A percentile compares a stretch with the other conserved stretches of the same genome.
Evolutionary conservation across 495 filamentous ascomycete species (phyloP).

Genomic region (Diplogelasinospora grovesii): DNA sequence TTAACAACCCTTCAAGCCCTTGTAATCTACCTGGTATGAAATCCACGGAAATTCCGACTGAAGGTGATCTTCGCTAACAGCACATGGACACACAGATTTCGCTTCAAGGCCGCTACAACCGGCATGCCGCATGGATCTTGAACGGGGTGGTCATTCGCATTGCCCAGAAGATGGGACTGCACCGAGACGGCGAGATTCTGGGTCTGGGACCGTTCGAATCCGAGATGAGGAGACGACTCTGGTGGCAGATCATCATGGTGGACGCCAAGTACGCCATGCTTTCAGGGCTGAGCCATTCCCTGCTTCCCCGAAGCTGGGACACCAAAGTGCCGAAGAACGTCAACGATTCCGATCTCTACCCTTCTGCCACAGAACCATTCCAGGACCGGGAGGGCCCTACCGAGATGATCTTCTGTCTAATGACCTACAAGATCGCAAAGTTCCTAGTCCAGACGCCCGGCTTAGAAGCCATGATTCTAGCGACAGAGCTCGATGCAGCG

Average conservation of each 20-base stretch:
- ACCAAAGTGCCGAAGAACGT: slow-evolving; percentile 47
- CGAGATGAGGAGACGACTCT: slow-evolving; percentile 61
- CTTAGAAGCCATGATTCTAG: slow-evolving; percentile 38
- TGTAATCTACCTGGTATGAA: slow-evolving; percentile 45
- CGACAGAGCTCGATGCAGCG: slow-evolving; percentile 22
- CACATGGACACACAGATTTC: slow-evolving; percentile 32
- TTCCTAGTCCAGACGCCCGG: slow-evolving; percentile 40
- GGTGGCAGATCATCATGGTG: slow-evolving; percentile 68
- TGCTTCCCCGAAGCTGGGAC: slow-evolving; percentile 39
- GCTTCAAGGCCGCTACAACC: slow-evolving; percentile 45
- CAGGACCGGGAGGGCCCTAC: slow-evolving; percentile 51
- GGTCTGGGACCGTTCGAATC: slow-evolving; percentile 59
- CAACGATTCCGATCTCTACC: slow-evolving; percentile 53
- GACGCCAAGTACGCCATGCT: slow-evolving; percentile 53
- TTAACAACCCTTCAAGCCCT: slow-evolving; percentile 48
- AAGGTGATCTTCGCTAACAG: slow-evolving; percentile 14
- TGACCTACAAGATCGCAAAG: slow-evolving; percentile 44
- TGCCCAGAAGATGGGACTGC: slow-evolving; percentile 68
- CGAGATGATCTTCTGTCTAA: slow-evolving; percentile 62
- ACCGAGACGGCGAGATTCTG: slow-evolving; percentile 61
- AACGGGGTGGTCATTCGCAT: slow-evolving; percentile 55
- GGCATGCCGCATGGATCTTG: slow-evolving; percentile 44
- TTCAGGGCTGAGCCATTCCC: slow-evolving; percentile 56
- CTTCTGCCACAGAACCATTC: slow-evolving; percentile 48
- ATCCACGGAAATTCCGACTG: background rate